A percentile compares a stretch with the other conserved stretches of the same genome.
phyloP scores from a whole-genome alignment of 1,139 yeast genomes.

The Yamadazyma triangularis region DNA sequence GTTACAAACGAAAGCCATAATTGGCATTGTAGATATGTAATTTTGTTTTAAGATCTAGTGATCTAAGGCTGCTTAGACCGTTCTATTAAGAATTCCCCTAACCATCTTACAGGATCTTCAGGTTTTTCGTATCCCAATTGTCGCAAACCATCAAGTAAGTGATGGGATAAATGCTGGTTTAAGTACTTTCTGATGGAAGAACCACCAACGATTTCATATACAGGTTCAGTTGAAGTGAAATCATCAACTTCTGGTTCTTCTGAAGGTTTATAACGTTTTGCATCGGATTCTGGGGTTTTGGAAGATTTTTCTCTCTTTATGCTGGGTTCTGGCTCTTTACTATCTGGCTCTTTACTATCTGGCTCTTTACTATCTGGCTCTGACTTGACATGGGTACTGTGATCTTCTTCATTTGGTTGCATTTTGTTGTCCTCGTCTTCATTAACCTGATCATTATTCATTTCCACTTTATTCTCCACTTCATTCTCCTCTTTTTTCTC shows the following conservation, averaged over 20 bases:
- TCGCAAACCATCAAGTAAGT: constrained; percentile 66
- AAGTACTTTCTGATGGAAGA: constrained; percentile 77
- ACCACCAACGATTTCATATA: constrained; percentile 68
- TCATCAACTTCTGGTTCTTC: constrained; percentile 7
- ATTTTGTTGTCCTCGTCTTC: too few species aligned
- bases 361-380: too few species aligned
- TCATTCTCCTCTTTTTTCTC: too few species aligned
- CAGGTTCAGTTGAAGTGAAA: constrained; percentile 9
- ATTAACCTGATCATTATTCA: too few species aligned
- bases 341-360: too few species aligned
- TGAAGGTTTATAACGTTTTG: constrained; percentile 6
- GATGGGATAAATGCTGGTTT: constrained; percentile 65
- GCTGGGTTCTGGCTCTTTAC: too few species aligned
- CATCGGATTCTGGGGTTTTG: constrained; percentile 1
- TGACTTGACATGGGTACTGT: too few species aligned
- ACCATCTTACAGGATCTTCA: constrained; percentile 59
- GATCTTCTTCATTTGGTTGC: too few species aligned
- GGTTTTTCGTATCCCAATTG: constrained; percentile 56
- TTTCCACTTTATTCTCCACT: too few species aligned
- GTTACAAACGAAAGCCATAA: too few species aligned
- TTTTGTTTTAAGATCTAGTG: too few species aligned
- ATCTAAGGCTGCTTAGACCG: constrained; percentile 26
- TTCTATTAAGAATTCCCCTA: constrained; percentile 67
- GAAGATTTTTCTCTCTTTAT: background rate
- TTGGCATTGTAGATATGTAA: too few species aligned